Evolutionary conservation across 768 basidiomycete genomes (phyloP), one percentile per base, ranked within the genome.

Genomic region (Lactifluus subvellereus): DNA sequence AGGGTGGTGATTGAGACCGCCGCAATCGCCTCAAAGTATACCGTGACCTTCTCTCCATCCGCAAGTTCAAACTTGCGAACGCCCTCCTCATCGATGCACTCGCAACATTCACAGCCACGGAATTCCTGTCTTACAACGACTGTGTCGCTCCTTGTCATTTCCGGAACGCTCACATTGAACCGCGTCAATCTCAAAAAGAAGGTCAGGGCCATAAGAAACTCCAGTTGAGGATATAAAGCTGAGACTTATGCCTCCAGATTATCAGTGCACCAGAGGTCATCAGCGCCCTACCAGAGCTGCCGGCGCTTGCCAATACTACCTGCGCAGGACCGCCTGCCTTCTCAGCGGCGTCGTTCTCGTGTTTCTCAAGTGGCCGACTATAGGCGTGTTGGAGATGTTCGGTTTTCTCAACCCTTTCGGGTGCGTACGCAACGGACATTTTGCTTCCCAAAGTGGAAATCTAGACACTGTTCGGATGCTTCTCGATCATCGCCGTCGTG

Each of bases 1-100:
- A 93, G 72, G 96, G 96, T 0, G 96, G 96, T 51, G 96, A 99
- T 76, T 99, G 96, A 96, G 96, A 99, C 73, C 80, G 96, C 58
- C 84, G 94, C 43, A 99, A 98, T 74, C 84, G 96, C 50, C 83
- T 98, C 70, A 99, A 99, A 75, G 96, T 98, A 48, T 99, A 98
- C 77, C 84, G 85, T 55, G 95, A 96, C 70, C 78, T 88, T 48
- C 76, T 95, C 37, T 89, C 91, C 35, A 88, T 91, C 64, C 88
- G 96, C 20, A 87, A 95, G 70, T 98, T 98, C 79, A 87, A 90
- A 70, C 83, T 83, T 22, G 94, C 85, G 4, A 86, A 86, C 20
- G 85, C 87, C 45, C 83, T 97, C 10, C 79, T 98, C 61, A 82
- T 94, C 51, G 96, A 98, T 68, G 91, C 94, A 0, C 78, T 99